A percentile compares a stretch with the other conserved stretches of the same genome.
Conservation (phyloP, 2,329 filamentous ascomycete genomes). For the Periconia macrospinosa region DNA sequence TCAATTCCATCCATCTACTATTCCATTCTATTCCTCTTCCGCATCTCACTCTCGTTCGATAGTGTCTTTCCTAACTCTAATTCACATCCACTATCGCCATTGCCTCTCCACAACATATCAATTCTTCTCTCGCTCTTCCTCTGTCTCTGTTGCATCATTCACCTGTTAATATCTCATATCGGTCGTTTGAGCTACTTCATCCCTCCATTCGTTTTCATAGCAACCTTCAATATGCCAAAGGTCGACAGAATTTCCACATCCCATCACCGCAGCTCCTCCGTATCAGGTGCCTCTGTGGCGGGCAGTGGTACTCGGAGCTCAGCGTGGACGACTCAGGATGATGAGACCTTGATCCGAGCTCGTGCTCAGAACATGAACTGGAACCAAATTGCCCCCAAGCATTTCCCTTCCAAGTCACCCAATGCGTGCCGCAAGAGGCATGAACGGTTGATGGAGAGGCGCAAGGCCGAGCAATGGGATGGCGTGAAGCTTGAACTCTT, state of each 20-base stretch:
- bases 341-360: conserved; percentile 71
- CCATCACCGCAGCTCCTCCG: conserved; percentile 34
- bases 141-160: not conserved
- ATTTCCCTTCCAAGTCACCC: conserved; percentile 75
- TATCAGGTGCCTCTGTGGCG: conserved; percentile 36
- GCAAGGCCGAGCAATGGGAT: conserved; percentile 77
- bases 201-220: conserved; percentile 14
- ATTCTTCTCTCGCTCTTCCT: conserved; percentile 14
- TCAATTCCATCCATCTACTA: conserved; percentile 32
- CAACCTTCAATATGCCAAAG: conserved; percentile 48
- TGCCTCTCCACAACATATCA: conserved; percentile 15
- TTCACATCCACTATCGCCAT: conserved; percentile 25
- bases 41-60: conserved; percentile 35
- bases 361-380: conserved; percentile 79
- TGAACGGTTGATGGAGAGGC: conserved; percentile 77
- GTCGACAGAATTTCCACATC: conserved; percentile 37
- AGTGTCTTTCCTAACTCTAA: conserved; percentile 33
- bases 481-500: conserved; percentile 72
- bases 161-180: conserved; percentile 6
- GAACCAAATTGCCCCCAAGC: conserved; percentile 74
- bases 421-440: conserved; percentile 91
- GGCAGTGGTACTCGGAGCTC: conserved; percentile 41
- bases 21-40: conserved; percentile 35
- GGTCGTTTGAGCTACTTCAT: conserved; percentile 6
- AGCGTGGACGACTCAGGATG: conserved; percentile 72